Evolutionary conservation across 345 rosid genomes (phyloP).

Genomic region (rapeseed (Brassica napus)): DNA sequence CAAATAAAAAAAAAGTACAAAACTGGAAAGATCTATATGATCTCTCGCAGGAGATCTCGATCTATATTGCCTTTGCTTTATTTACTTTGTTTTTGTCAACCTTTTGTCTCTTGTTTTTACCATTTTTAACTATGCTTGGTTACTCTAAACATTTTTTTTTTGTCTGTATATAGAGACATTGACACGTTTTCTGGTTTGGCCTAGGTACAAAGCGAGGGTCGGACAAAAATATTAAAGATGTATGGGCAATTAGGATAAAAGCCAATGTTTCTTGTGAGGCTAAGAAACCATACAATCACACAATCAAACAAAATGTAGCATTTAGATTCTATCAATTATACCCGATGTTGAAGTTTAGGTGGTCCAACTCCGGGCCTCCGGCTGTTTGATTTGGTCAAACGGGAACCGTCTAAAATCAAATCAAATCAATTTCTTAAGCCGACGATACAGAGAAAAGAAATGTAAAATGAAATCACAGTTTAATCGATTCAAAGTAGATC

Average conservation of each 20-base stretch:
- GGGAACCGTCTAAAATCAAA: conserved; percentile 2
- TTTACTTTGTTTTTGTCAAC: not conserved
- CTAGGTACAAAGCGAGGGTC: not conserved
- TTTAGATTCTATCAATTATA: conserved; percentile 15
- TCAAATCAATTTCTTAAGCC: not conserved
- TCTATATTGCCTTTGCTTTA: not conserved
- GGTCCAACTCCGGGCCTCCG: conserved; percentile 7
- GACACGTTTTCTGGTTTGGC: not conserved
- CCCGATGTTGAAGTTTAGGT: conserved; percentile 22
- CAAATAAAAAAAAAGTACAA: not conserved
- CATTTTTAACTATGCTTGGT: not conserved
- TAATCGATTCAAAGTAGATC: not conserved
- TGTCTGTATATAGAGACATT: not conserved
- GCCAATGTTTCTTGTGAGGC: conserved; percentile 30
- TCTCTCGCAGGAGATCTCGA: not conserved
- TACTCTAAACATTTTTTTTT: not conserved
- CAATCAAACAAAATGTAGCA: conserved; percentile 25
- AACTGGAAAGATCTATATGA: not conserved
- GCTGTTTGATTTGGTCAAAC: conserved; percentile 6
- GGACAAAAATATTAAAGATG: conserved; percentile 2
- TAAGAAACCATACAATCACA: conserved; percentile 25
- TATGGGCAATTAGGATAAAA: conserved; percentile 32
- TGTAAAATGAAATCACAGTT: conserved; percentile 9
- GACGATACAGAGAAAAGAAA: not conserved
- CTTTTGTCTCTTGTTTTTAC: not conserved